Evolutionary conservation across 2,329 filamentous ascomycete genomes (phyloP), one percentile per base, ranked within the genome.

Genomic region (Pestalotiopsis sp.): DNA sequence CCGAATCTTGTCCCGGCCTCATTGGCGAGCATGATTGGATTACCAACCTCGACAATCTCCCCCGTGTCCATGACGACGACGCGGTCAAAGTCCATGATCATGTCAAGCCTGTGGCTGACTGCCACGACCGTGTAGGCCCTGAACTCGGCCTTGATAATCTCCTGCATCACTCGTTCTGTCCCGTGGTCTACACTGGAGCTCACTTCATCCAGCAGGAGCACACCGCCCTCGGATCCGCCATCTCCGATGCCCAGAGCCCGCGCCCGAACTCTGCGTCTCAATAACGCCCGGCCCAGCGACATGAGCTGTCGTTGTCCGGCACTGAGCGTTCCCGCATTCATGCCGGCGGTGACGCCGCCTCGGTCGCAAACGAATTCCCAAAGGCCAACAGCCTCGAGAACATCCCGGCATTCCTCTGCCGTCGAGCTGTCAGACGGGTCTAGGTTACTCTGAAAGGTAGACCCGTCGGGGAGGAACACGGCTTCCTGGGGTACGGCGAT

Each of bases 21-120:
- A 23, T 60, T 17, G 5, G 71, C 70, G 13, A 77, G 59, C 39
- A 70, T 63, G 7, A n/a, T 66, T 17, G 76, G 78, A 14, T 72
- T 73, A 1, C 75, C 78, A 31, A 76, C 70, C 71, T 87, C 85
- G 0, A 82, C 80, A 36, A 86, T 75, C 71, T 75, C 74, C 3
- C 85, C 84, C 23, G 78, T 76, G 20, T 86, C 81, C 80, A 87
- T 82, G 7, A 87, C 82, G 1, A 82, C 79, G 31, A 86, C 80
- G n/a, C 77, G 78, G 70, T 86, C 84, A 72, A 83, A 86, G 70
- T 84, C 83, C 52, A 83, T 78, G 36, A 86, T 82, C 17, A 82
- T 85, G 17, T 78, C 73, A 4, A 79, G 69, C 25, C 74, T 72
- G 61, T 80, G 78, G 23, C 74, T 77, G 1, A 80, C 75, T 1